Evolutionary conservation across 345 rosid genomes (phyloP).

Genomic region (Isatis tinctoria): DNA sequence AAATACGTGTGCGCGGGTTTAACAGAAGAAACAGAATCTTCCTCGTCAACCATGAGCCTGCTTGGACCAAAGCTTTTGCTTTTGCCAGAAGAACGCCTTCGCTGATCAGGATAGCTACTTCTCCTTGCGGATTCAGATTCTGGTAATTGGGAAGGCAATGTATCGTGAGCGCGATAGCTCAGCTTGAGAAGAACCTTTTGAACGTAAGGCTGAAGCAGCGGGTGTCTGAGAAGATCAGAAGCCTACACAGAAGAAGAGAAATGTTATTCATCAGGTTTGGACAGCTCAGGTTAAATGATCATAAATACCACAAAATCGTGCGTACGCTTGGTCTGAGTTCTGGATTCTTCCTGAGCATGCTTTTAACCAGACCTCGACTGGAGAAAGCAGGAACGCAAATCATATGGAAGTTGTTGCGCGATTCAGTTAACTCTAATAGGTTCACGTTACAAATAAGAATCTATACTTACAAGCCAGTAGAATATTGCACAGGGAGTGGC

Average conservation of each 20-base stretch:
- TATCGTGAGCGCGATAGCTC: constrained; percentile 62
- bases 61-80: constrained; percentile 77
- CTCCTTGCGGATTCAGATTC: constrained; percentile 49
- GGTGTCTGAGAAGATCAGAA: constrained; percentile 74
- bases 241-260: constrained; percentile 52
- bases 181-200: constrained; percentile 66
- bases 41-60: constrained; percentile 65
- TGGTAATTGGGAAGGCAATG: constrained; percentile 59
- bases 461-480: constrained; percentile 79
- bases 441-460: not conserved
- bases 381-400: constrained; percentile 1
- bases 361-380: constrained; percentile 94
- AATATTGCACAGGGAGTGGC: constrained; percentile 86
- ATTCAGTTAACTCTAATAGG: not conserved
- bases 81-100: constrained; percentile 47
- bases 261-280: constrained; percentile 1
- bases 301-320: constrained; percentile 16
- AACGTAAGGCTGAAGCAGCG: constrained; percentile 75
- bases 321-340: constrained; percentile 95
- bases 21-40: constrained; percentile 63
- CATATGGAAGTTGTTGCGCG: not conserved
- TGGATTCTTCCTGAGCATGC: constrained; percentile 99
- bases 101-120: constrained; percentile 57
- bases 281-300: not conserved
- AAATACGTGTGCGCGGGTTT: constrained; percentile 37